These are phyloP conservation scores for Neobulgaria alba DNA, from an alignment of 2,329 filamentous ascomycete genomes.

Conservation along the genomic window DNA sequence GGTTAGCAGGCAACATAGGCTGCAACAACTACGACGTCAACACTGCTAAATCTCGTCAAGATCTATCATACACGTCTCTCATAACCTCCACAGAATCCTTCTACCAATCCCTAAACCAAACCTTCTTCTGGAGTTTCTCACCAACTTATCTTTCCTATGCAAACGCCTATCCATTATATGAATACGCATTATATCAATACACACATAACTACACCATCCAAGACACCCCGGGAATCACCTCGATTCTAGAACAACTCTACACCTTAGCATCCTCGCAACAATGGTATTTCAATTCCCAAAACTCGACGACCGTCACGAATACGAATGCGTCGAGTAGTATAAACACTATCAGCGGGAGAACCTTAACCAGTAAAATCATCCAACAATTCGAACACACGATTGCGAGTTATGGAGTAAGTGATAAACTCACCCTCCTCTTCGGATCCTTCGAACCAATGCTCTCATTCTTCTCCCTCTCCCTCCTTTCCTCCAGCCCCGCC, in stretches of 20 bases:
- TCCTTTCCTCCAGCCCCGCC: constrained; percentile 31
- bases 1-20: constrained; percentile 20
- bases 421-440: constrained; percentile 46
- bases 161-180: constrained; percentile 51
- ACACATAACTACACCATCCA: constrained; percentile 39
- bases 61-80: constrained; percentile 4
- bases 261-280: constrained; percentile 61
- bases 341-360: constrained; percentile 44
- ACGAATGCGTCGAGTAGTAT: constrained; percentile 42
- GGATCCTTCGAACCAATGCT: constrained; percentile 47
- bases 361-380: constrained; percentile 38
- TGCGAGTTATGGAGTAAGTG: constrained; percentile 30
- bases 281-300: constrained; percentile 42
- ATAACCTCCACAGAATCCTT: constrained; percentile 10
- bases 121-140: constrained; percentile 15
- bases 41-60: constrained; percentile 5
- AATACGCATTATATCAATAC: constrained; percentile 46
- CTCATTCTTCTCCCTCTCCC: constrained; percentile 43
- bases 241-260: constrained; percentile 43
- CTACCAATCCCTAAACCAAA: constrained; percentile 17
- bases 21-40: constrained; percentile 19
- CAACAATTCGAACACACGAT: constrained; percentile 36
- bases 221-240: constrained; percentile 30
- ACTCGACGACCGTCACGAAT: constrained; percentile 37
- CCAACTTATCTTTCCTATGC: constrained; percentile 16